Conservation (phyloP, 805 yeast species). For the Pichia gijzeniarum region DNA sequence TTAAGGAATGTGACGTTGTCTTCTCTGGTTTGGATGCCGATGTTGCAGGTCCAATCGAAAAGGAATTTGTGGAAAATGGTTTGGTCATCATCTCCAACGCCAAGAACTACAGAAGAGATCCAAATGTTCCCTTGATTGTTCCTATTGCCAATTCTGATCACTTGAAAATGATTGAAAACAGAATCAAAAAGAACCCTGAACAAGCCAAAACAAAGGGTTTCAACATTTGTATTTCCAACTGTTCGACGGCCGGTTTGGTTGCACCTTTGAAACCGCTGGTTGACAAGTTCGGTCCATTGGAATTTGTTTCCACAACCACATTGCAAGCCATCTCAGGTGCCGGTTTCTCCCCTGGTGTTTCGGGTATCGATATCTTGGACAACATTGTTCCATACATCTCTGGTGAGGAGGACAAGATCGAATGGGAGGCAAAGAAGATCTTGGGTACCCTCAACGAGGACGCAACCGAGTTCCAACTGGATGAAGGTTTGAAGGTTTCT, state of each 20-base stretch:
- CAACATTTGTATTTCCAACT: slow-evolving; percentile 92
- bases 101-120: slow-evolving; percentile 85
- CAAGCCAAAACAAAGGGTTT: slow-evolving; percentile 48
- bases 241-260: slow-evolving; percentile 97
- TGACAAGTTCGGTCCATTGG: slow-evolving; percentile 86
- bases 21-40: slow-evolving; percentile 94
- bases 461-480: slow-evolving; percentile 50
- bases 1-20: slow-evolving; percentile 87
- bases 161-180: slow-evolving; percentile 60
- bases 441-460: slow-evolving; percentile 56
- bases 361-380: slow-evolving; percentile 91
- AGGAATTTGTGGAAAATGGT: slow-evolving; percentile 75
- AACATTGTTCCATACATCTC: slow-evolving; percentile 91
- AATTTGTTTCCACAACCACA: slow-evolving; percentile 80
- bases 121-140: slow-evolving; percentile 85
- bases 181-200: slow-evolving; percentile 48
- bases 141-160: slow-evolving; percentile 95
- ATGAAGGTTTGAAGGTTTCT: slow-evolving; percentile 73
- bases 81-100: slow-evolving; percentile 88
- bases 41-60: slow-evolving; percentile 88
- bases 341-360: slow-evolving; percentile 96
- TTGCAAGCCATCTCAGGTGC: slow-evolving; percentile 98
- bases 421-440: slow-evolving; percentile 96
- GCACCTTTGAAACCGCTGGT: slow-evolving; percentile 95
- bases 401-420: slow-evolving; percentile 98